Percentiles rank a stretch among this genome's conserved stretches.
phyloP scores from a whole-genome alignment of 1,284 basidiomycete genomes.

The Paramarasmius palmivorus region DNA sequence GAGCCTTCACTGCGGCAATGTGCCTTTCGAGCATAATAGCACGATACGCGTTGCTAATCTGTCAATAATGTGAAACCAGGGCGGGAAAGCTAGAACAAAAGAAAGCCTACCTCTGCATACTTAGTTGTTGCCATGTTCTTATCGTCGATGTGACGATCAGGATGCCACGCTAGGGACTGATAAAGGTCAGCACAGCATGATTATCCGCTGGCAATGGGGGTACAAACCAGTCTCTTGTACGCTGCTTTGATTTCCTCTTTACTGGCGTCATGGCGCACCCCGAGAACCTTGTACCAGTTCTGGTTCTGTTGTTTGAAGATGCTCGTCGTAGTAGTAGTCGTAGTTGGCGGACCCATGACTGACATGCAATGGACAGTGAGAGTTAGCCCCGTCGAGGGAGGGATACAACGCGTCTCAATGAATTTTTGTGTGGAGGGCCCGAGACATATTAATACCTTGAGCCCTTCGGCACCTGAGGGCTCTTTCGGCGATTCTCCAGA shows the following conservation, averaged over 20 bases:
- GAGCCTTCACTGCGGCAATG: slow-evolving; percentile 7
- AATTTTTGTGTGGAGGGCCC: background rate
- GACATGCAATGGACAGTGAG: background rate
- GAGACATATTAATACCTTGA: slow-evolving; percentile 2
- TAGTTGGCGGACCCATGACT: background rate
- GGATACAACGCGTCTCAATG: background rate
- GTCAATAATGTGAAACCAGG: background rate
- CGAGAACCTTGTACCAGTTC: slow-evolving; percentile 26
- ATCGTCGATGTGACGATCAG: slow-evolving; percentile 26
- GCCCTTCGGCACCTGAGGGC: background rate
- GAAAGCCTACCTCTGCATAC: slow-evolving; percentile 24
- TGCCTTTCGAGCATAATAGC: slow-evolving; percentile 24
- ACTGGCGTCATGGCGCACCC: slow-evolving; percentile 27
- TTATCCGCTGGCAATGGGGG: background rate
- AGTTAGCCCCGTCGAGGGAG: background rate
- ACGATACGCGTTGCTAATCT: slow-evolving; percentile 32
- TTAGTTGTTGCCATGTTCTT: slow-evolving; percentile 23
- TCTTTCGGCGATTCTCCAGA: background rate
- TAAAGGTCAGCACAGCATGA: background rate
- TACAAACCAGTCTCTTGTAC: slow-evolving; percentile 31
- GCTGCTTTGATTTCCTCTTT: slow-evolving; percentile 30
- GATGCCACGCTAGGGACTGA: slow-evolving; percentile 35
- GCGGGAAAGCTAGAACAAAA: background rate
- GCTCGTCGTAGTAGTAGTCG: background rate
- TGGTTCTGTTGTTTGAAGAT: slow-evolving; percentile 1